Evolutionary conservation across 106 monocot species (phyloP), one percentile per base, ranked within the genome.

Genomic region (Platanthera guangdongensis): DNA sequence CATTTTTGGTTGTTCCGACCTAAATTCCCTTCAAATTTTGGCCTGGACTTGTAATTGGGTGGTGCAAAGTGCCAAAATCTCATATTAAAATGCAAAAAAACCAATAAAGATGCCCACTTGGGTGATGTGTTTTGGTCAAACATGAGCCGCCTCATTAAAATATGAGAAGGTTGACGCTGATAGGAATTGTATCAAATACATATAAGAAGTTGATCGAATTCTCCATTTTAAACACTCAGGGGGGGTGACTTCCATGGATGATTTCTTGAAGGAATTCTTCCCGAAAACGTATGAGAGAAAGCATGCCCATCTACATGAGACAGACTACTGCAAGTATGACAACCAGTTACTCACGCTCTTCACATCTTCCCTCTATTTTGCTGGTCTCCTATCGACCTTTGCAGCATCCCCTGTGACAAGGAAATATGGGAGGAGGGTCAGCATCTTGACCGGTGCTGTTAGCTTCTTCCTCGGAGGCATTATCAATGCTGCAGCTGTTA

Each of bases 181-280:
- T 25, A 25, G 25, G 25, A 25, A 39, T 39, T 39, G 3, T 39
- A 39, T 39, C 39, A 39, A 39, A 39, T 39, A 25, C 25, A 25
- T 25, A 39, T 1, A 39, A 39, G 39, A 3, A 39, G 39, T 39
- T 39, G 39, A 39, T 39, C 0, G 0, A 51, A 52, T 53, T 21
- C 1, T 59, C 60, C 11, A 15, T 15, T 5, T 6, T n/a, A 39
- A 45, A 48, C 46, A 78, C 77, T 3, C 47, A 90, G 89, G 89
- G 45, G 90, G 90, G 21, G 90, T 90, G 74, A 87, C 90, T 7
- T 87, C 87, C 49, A 87, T 87, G 90, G 87, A 90, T 74, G 84
- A 83, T 46, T 90, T 90, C 78, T 51, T 90, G 53, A 80, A 81
- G 50, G 39, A 87, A 11, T 90, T 90, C 80, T 90, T 90, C 77